Evolutionary conservation across 2,329 filamentous ascomycete genomes (phyloP), one percentile per base, ranked within the genome.

Genomic region (Aspergillus luchuensis): DNA sequence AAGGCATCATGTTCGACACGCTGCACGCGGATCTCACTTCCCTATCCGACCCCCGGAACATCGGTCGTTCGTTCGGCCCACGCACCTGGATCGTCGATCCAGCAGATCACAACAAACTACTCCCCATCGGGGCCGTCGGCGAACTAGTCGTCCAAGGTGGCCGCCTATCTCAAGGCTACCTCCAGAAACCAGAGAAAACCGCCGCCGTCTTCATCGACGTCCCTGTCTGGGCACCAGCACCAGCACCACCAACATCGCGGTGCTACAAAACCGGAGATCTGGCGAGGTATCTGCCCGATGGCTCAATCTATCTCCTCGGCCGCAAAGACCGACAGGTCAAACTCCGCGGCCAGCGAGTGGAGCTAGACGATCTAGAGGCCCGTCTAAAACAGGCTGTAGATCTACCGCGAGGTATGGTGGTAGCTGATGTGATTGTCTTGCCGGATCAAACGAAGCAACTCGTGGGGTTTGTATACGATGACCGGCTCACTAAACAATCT

Each of bases 131-230:
- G 5, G 41, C 25, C 8, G 33, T 58, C 15, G 62, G 63, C 15
- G 63, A 66, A 47, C 60, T 78, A 0, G 56, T 72, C 3, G 56
- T 78, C 10, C 67, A 72, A 50, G 74, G 73, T 0, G 17, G 17
- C 1, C 8, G 17, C 5, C 17, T 43, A n/a, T n/a, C 41, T 13
- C 41, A 11, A 6, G 41, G 41, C 17, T 43, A 43, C 8, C 41
- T 43, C 17, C 17, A 43, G 8, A 11, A 13, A 17, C 17, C 17
- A 7, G 17, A 10, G 41, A 17, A 19, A 8, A 43, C 41, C 8
- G 8, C 17, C 7, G 5, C 41, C 1, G 17, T 19, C 17, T 43
- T 43, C n/a, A 17, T 19, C 5, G 19, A 17, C 4, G 4, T 5
- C 8, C 17, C 41, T 1, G 4, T 3, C 8, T 19, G 17, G 41